Evolutionary conservation across 306 rosid genomes (phyloP).

Genomic region (Biancaea sappan): DNA sequence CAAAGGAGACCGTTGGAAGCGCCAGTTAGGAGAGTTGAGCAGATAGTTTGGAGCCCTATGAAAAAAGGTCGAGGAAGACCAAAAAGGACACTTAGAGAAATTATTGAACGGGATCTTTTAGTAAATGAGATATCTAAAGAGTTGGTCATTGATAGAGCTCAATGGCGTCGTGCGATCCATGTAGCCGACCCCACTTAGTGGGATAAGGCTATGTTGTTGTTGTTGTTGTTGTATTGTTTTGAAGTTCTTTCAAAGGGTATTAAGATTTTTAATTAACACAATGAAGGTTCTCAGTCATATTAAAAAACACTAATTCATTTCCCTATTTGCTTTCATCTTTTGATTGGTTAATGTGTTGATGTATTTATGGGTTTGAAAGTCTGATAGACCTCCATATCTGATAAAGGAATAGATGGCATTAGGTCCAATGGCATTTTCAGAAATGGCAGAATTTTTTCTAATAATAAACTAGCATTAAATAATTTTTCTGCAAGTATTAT

Average conservation of each 20-base stretch:
- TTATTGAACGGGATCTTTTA: no score
- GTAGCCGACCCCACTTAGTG: no score
- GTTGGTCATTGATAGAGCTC: no score
- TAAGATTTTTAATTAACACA: not conserved
- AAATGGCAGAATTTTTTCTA: not conserved
- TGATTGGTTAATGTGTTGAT: not conserved
- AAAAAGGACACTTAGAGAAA: no score
- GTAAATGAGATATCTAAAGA: no score
- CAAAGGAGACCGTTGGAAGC: no score
- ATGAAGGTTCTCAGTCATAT: not conserved
- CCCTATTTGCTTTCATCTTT: not conserved
- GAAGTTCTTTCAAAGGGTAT: slow-evolving; percentile 10
- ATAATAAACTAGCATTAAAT: not conserved
- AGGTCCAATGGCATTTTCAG: not conserved
- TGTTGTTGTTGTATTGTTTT: no score
- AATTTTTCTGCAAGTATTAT: not conserved
- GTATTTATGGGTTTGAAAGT: not conserved
- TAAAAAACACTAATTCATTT: not conserved
- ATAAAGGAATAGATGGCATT: not conserved
- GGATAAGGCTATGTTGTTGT: no score
- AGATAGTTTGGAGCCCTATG: no score
- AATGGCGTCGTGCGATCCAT: no score
- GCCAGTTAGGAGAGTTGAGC: no score
- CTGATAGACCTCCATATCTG: not conserved
- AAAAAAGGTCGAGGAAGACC: no score